phyloP scores from a whole-genome alignment of 306 rosid genomes.

The Prunus armeniaca region DNA sequence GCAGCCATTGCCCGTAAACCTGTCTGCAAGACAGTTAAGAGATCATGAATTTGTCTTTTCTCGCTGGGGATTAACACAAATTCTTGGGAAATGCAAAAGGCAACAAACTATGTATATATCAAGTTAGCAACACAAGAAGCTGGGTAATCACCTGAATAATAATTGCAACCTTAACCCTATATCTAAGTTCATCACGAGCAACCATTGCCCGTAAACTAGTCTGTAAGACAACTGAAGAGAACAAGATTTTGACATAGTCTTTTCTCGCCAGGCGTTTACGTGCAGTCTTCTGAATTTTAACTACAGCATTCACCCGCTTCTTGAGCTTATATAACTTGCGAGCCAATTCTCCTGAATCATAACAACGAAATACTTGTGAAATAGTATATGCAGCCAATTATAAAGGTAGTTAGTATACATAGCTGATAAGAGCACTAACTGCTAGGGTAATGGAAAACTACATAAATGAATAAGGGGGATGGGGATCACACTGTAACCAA shows the following conservation, averaged over 20 bases:
- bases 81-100: constrained; percentile 25
- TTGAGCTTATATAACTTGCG: constrained; percentile 42
- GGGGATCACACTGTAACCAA: neutral
- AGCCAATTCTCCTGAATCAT: constrained; percentile 61
- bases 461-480: neutral
- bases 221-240: constrained; percentile 52
- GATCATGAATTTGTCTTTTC: constrained; percentile 16
- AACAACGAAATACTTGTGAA: constrained; percentile 21
- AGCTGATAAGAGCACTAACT: neutral
- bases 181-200: constrained; percentile 48
- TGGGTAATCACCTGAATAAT: constrained; percentile 60
- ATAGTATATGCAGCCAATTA: neutral
- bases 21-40: constrained; percentile 53
- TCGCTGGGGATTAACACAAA: constrained; percentile 21
- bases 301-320: constrained; percentile 53
- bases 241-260: constrained; percentile 28
- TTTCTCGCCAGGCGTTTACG: constrained; percentile 59
- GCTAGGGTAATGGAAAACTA: neutral
- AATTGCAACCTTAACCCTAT: constrained; percentile 39
- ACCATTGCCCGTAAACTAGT: constrained; percentile 54
- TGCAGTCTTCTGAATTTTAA: constrained; percentile 58
- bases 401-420: neutral
- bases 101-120: constrained; percentile 2
- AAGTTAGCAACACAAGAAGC: constrained; percentile 16
- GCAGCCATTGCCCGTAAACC: constrained; percentile 61